These are phyloP conservation scores for Pyrrhoderma lamaoense DNA, from an alignment of 1,284 basidiomycete genomes.

Conservation along the genomic window DNA sequence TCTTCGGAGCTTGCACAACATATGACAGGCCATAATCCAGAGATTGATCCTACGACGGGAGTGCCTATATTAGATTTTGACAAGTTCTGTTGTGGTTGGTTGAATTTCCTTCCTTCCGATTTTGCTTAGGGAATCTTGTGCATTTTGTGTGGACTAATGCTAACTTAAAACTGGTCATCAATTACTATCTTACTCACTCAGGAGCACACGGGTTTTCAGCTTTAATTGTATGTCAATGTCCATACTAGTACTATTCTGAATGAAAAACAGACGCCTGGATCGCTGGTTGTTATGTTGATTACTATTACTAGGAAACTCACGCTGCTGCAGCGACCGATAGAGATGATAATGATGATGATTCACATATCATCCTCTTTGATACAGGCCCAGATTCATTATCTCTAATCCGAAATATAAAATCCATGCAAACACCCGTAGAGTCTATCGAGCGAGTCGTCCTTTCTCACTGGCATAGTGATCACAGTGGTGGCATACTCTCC, in stretches of 20 bases:
- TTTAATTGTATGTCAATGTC: conserved; percentile 39
- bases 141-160: no score
- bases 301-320: no score
- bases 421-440: conserved; percentile 49
- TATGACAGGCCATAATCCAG: conserved; percentile 41
- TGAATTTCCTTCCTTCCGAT: background rate
- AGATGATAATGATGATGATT: no score
- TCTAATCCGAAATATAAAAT: conserved; percentile 60
- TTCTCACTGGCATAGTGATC: conserved; percentile 82
- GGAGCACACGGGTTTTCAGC: conserved; percentile 79
- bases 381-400: conserved; percentile 70
- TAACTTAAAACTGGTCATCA: no score
- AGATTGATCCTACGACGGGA: conserved; percentile 46
- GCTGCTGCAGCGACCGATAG: no score
- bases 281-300: no score
- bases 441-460: conserved; percentile 58
- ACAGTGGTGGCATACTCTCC: conserved; percentile 66
- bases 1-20: conserved; percentile 64
- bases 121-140: background rate
- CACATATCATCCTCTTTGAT: conserved; percentile 65
- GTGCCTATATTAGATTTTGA: conserved; percentile 67
- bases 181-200: conserved; percentile 24
- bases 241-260: no score
- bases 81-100: conserved; percentile 67
- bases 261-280: no score